Base-by-base conservation (phyloP, 2,329 filamentous ascomycete genomes). In the Immersiporthe knoxdaviesiana region DNA sequence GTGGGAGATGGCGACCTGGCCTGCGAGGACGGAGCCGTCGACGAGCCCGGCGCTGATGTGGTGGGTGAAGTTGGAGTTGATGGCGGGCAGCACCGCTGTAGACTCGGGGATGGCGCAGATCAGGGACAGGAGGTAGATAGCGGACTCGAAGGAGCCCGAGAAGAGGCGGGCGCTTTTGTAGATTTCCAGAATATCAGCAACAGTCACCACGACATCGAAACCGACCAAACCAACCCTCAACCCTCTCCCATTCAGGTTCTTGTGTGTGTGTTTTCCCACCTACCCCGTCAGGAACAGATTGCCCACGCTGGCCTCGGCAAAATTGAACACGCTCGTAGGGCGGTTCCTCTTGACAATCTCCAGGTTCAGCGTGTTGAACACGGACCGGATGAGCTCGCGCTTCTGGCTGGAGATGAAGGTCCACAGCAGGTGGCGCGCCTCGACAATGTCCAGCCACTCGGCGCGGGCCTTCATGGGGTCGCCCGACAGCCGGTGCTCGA, bases 21-120 rank as follows among this genome's bases (percentile, higher is more conserved):
- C 95, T 0, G 92, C 92, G 74, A 98, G 97, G 35, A 91, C 82
- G 0, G 88, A 89, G 10, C 92, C 93, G 77, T 97, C 88, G 24
- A 84, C 83, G 0, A 98, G 84, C 0, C 92, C 91, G 1, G 94
- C 95, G 7, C 92, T 93, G 73, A 98, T 98, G 79, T 98, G 95
- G 75, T 97, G 92, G 0, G 93, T 93, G 82, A 97, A 97, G 78
- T 97, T 98, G 72, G 92, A 94, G 82, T 97, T 97, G 74, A 98
- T 92, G 4, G 92, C 93, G 0, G 95, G 96, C 21, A 98, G 88
- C 0, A 97, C 93, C 0, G 89, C 86, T 7, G 96, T 89, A 65
- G 89, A 85, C 14, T 88, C 85, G 0, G 93, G 91, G 0, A 98
- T 91, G n/a, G 88, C 89, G 76, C 94, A 97, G 72, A 97, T 92